Percentiles rank a stretch among this genome's conserved stretches.
phyloP scores from a whole-genome alignment of 2,329 filamentous ascomycete genomes.

The Magnaporthiopsis incrustans region DNA sequence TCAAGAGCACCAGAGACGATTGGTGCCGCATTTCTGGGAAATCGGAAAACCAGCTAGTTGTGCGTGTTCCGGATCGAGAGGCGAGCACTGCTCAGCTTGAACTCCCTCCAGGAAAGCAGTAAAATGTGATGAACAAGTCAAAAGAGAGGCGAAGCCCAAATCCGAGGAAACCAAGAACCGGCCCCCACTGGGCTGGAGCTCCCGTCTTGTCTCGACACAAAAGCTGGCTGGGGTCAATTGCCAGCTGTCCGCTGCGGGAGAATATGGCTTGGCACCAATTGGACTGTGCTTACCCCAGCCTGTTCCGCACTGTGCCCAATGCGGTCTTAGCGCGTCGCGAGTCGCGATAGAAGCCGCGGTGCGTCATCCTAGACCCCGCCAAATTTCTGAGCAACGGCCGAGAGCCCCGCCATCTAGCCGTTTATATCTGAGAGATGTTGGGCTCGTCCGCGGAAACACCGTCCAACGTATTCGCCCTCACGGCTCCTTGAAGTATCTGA shows the following conservation, averaged over 20 bases:
- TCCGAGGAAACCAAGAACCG: neutral
- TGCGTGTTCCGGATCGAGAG: constrained; percentile 8
- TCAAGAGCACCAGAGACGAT: constrained; percentile 40
- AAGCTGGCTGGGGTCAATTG: neutral
- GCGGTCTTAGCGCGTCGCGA: neutral
- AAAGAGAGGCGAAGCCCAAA: neutral
- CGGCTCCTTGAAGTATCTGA: too few relatives aligned
- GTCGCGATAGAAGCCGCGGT: neutral
- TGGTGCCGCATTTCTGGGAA: constrained; percentile 37
- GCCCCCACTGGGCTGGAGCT: neutral
- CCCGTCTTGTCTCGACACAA: neutral
- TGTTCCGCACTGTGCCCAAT: neutral
- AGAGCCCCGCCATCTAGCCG: neutral
- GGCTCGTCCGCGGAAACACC: too few relatives aligned
- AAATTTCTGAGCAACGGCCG: neutral
- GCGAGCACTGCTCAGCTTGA: constrained; percentile 7
- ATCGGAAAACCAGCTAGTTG: constrained; percentile 4
- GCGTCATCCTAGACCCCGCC: neutral
- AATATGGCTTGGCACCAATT: neutral
- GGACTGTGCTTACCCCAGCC: neutral
- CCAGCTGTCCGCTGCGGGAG: constrained; percentile 8
- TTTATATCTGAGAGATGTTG: too few relatives aligned
- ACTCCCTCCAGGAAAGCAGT: constrained; percentile 4
- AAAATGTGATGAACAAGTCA: constrained; percentile 1
- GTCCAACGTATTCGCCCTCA: too few relatives aligned